Evolutionary conservation across 1,284 basidiomycete species (phyloP).

Genomic region (Ustilago loliicola): DNA sequence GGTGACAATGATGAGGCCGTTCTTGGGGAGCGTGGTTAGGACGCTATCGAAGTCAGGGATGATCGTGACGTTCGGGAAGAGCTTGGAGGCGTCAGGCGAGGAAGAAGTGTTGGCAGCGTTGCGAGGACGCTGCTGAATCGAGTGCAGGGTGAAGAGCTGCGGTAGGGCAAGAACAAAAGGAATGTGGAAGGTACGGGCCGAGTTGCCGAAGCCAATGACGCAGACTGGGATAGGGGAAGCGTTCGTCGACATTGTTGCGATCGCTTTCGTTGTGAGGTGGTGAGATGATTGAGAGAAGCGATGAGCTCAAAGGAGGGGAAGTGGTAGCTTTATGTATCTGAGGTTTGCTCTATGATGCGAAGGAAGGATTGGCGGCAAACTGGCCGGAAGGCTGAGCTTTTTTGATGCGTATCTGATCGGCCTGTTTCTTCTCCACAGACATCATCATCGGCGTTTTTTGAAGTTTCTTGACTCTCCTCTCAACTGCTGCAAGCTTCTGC

Average conservation of each 20-base stretch:
- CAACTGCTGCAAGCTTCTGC: neutral
- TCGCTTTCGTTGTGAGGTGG: neutral
- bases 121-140: constrained; percentile 65
- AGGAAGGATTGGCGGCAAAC: neutral
- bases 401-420: neutral
- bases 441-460: neutral
- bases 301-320: neutral
- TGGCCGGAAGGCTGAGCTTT: constrained; percentile 3
- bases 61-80: constrained; percentile 56
- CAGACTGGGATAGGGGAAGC: constrained; percentile 58
- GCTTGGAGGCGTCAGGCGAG: constrained; percentile 42
- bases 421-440: neutral
- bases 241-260: neutral
- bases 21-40: constrained; percentile 58
- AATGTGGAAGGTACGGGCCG: constrained; percentile 66
- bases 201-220: constrained; percentile 64
- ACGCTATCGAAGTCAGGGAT: constrained; percentile 58
- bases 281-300: neutral
- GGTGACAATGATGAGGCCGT: constrained; percentile 66
- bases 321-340: neutral
- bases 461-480: neutral
- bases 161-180: constrained; percentile 63
- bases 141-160: constrained; percentile 56
- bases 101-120: constrained; percentile 33
- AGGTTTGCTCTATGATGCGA: neutral